Base-by-base conservation (phyloP, 1,284 basidiomycete species). In the Tetrapyrgos nigripes region DNA sequence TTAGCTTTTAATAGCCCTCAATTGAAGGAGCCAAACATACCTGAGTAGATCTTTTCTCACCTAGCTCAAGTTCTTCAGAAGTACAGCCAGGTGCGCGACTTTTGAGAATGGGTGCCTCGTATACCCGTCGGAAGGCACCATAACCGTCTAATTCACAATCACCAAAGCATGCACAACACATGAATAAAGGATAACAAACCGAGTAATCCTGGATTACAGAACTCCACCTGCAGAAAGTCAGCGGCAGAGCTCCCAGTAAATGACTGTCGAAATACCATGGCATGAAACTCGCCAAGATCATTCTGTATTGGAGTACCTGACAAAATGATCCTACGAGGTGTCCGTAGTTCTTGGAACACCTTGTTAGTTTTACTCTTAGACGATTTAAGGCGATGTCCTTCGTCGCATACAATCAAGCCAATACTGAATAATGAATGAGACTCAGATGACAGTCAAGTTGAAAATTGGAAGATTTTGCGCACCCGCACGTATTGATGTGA, bases 301-400 rank as follows among this genome's bases (percentile, higher is more conserved):
- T 99, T 99, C 74, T 99, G 94, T 47, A 99, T 94, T 1, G 97
- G 97, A 2, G 97, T 99, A 19, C 97, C 97, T 0, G 96, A 97
- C 3, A 99, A 80, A 53, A 99, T 97, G 59, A 96, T 83, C 45
- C 94, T 80, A 24, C 93, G 81, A 4, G 82, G 82, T 1, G 93
- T 94, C 54, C 79, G 80, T 37, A 99, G 78, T 14, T 85, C 83
- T 61, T 93, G 88, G 69, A 98, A 97, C 86, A 95, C 93, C 53
- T 83, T 84, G 1, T 92, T 92, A 0, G 96, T 98, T 78, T 98
- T 97, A 68, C 93, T 96, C 61, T 87, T 90, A 3, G 93, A 89
- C 14, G 95, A 96, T 70, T 98, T 99, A 35, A 99, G 81, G 26
- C 97, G 84, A 73, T 99, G 97, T 1, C 96, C 94, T 83, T 99